A percentile compares a stretch with the other conserved stretches of the same genome.
phyloP scores from a whole-genome alignment of 2,329 filamentous ascomycete species.

The Alternaria postmessia region DNA sequence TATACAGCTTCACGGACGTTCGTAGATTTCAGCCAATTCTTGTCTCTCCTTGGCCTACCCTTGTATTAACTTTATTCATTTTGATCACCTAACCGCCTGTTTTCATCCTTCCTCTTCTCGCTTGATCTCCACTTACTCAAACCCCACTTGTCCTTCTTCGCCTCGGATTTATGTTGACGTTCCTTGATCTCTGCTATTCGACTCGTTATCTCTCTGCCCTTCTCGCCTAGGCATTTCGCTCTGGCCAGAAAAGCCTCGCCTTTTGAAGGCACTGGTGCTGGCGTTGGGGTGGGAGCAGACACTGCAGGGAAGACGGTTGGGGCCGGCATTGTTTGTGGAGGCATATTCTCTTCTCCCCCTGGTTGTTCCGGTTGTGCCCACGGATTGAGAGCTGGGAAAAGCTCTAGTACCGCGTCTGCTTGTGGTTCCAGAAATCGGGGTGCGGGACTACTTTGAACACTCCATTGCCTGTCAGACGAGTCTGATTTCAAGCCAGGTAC shows the following conservation, averaged over 20 bases:
- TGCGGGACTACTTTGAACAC: background rate
- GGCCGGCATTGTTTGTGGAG: background rate
- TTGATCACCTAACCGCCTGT: background rate
- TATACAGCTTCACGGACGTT: no score
- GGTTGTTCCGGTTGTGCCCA: background rate
- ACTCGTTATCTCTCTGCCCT: background rate
- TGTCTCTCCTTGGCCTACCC: background rate
- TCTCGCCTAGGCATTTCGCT: slow-evolving; percentile 1
- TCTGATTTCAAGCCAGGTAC: background rate
- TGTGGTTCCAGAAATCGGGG: background rate
- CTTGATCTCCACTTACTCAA: background rate
- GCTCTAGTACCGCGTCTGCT: background rate
- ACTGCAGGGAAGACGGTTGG: background rate
- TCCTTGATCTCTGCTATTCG: slow-evolving; percentile 1
- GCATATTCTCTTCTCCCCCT: background rate
- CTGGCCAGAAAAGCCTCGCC: background rate
- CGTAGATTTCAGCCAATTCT: background rate
- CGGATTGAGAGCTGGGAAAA: background rate
- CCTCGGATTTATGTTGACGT: background rate
- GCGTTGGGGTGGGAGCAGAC: background rate
- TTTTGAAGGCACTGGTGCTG: background rate
- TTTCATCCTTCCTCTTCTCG: background rate
- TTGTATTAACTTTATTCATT: background rate
- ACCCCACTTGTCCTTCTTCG: background rate
- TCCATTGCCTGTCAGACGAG: background rate